Evolutionary conservation across 805 yeast species (phyloP), one percentile per base, ranked within the genome.

Genomic region (Kodamaea restingae): DNA sequence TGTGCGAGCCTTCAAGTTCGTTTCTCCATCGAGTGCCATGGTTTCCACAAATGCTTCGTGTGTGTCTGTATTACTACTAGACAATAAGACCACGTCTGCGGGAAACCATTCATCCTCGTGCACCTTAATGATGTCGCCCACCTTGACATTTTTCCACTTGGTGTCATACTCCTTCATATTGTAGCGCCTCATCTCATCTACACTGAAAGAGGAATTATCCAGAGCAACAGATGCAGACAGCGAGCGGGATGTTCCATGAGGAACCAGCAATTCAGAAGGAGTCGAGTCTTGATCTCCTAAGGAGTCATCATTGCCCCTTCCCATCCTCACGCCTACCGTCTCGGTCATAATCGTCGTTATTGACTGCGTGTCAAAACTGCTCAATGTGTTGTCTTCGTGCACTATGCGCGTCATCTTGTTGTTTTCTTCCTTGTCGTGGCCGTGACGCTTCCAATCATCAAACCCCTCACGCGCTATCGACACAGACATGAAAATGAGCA

Each of bases 11-110:
- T 93, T 93, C 44, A 93, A 68, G 55, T 88, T 91, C 0, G 98
- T 93, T 60, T 93, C 98, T 36, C 99, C 99, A 61, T 93, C 98
- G 35, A 93, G 70, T 1, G 96, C 98, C 91, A 91, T 88, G 1
- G 99, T 93, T 59, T 93, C 99, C 14, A 90, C 80, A 47, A 78
- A 86, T 1, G 86, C 76, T 39, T 73, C 76, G 26, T 75, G 73
- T 41, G 80, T 76, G 28, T 83, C 88, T 45, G 40, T 43, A 33
- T 73, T 75, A 27, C 79, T 77, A 2, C 88, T 78, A 1, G 90
- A 75, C 30, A 93, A 55, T 2, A 93, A 51, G 2, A 93, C 56
- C 2, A 93, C 54, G 63, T 93, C 99, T 0, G 97, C 96, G 0
- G 99, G 98, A 4, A 91, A 75, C 84, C 95, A 85, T 44, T 93